Conservation (phyloP, 2,329 filamentous ascomycete species). For the Diaporthe citrichinensis region DNA sequence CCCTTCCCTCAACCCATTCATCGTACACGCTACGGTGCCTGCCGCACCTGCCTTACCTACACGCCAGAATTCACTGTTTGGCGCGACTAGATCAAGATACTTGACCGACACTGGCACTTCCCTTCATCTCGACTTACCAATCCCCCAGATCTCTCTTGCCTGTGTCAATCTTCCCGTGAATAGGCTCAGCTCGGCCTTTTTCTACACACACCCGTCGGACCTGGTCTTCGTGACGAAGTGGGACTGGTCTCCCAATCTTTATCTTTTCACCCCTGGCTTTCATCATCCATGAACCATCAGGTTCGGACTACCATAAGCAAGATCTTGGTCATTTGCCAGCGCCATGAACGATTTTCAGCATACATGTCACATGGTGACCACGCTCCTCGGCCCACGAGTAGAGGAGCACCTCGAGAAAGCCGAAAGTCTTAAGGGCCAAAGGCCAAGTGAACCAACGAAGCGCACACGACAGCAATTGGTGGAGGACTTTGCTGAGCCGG, state of each 20-base stretch:
- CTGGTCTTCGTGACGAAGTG: too few species aligned
- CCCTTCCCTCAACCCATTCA: too few species aligned
- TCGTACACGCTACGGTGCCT: too few species aligned
- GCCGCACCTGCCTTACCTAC: too few species aligned
- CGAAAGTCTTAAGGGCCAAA: slow-evolving; percentile 1
- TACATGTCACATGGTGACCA: neutral
- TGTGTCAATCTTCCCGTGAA: neutral
- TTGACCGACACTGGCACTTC: neutral
- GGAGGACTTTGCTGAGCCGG: neutral
- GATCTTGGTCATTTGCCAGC: neutral
- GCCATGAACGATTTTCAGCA: neutral
- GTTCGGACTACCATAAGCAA: neutral
- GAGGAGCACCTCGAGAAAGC: slow-evolving; percentile 71
- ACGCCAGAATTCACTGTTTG: neutral
- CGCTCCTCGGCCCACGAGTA: slow-evolving; percentile 64
- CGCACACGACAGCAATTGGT: slow-evolving; percentile 63
- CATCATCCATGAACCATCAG: neutral
- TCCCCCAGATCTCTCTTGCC: neutral
- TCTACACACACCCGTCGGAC: too few species aligned
- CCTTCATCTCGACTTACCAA: neutral
- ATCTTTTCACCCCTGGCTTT: too few species aligned
- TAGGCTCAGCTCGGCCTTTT: too few species aligned
- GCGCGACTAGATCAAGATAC: neutral
- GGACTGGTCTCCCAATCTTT: too few species aligned
- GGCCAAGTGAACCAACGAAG: slow-evolving; percentile 70